Conservation (phyloP, 23 red algal genomes). For the Gracilaria domingensis region DNA sequence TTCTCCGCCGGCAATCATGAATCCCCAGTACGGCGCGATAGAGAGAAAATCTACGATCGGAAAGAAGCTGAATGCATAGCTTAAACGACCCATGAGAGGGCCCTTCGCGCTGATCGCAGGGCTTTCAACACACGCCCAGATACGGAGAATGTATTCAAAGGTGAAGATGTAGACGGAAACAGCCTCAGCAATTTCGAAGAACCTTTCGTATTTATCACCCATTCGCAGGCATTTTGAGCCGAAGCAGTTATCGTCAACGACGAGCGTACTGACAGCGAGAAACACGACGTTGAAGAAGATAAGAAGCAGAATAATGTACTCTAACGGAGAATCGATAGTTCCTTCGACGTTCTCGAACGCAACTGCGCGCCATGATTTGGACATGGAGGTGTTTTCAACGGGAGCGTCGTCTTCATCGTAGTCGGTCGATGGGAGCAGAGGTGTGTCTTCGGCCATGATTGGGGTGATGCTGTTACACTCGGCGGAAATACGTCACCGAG, state of each 20-base stretch:
- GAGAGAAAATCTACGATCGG: constrained; percentile 77
- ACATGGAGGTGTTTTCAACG: constrained; percentile 3
- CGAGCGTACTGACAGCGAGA: constrained; percentile 58
- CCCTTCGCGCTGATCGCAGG: constrained; percentile 63
- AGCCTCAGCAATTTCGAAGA: constrained; percentile 74
- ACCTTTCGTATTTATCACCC: constrained; percentile 72
- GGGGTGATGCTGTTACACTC: background rate
- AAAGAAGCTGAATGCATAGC: constrained; percentile 74
- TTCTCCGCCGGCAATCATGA: constrained; percentile 50
- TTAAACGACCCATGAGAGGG: constrained; percentile 60
- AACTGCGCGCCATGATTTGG: constrained; percentile 44
- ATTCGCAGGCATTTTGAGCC: constrained; percentile 52
- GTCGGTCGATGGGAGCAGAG: constrained; percentile 33
- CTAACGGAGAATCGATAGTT: constrained; percentile 76
- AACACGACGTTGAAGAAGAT: constrained; percentile 78
- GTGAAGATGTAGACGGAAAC: constrained; percentile 84
- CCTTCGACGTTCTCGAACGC: constrained; percentile 80
- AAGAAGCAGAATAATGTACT: constrained; percentile 77
- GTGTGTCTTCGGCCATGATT: constrained; percentile 48
- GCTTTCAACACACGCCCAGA: constrained; percentile 77
- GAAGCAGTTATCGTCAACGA: constrained; percentile 58
- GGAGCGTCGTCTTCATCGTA: constrained; percentile 13
- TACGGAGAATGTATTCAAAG: constrained; percentile 75
- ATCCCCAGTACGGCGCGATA: constrained; percentile 74
- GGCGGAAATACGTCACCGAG: constrained; percentile 30